Conservation (phyloP, 2,329 filamentous ascomycete genomes). For the Fusarium duplospermum region DNA sequence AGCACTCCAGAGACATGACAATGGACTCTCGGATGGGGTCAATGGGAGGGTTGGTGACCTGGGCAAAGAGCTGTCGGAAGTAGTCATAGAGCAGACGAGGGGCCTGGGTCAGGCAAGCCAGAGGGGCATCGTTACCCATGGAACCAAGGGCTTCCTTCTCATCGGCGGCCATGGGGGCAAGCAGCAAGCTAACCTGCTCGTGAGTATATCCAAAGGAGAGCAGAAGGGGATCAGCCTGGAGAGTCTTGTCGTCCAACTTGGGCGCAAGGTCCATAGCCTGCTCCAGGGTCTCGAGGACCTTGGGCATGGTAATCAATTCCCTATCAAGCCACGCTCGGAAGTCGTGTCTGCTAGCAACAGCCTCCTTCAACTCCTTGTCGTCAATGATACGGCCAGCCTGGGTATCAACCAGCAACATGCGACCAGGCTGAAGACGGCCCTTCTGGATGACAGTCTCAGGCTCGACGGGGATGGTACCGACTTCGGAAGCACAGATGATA, state of each 20-base stretch:
- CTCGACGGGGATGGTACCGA: conserved; percentile 91
- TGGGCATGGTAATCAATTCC: conserved; percentile 84
- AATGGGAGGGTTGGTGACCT: conserved; percentile 97
- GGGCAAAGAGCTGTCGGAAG: conserved; percentile 96
- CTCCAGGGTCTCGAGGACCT: conserved; percentile 73
- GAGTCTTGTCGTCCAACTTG: conserved; percentile 73
- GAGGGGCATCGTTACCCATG: conserved; percentile 96
- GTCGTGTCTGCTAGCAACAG: conserved; percentile 86
- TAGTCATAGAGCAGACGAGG: conserved; percentile 94
- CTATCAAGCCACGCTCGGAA: conserved; percentile 90
- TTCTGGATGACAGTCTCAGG: conserved; percentile 92
- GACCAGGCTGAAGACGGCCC: conserved; percentile 91
- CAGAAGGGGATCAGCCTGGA: conserved; percentile 87
- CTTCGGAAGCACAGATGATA: conserved; percentile 96
- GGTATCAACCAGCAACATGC: conserved; percentile 96
- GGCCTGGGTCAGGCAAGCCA: conserved; percentile 90
- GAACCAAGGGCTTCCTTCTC: conserved; percentile 97
- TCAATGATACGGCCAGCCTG: conserved; percentile 91
- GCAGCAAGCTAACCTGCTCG: conserved; percentile 91
- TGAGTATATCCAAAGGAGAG: conserved; percentile 94
- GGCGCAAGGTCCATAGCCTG: conserved; percentile 72
- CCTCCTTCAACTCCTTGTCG: conserved; percentile 89
- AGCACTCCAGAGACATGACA: conserved; percentile 97
- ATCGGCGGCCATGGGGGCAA: conserved; percentile 96
- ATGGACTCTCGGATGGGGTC: conserved; percentile 97